Evolutionary conservation across 352 stramenopile genomes (phyloP), one percentile per base, ranked within the genome.

Genomic region (Pythium periplocum): DNA sequence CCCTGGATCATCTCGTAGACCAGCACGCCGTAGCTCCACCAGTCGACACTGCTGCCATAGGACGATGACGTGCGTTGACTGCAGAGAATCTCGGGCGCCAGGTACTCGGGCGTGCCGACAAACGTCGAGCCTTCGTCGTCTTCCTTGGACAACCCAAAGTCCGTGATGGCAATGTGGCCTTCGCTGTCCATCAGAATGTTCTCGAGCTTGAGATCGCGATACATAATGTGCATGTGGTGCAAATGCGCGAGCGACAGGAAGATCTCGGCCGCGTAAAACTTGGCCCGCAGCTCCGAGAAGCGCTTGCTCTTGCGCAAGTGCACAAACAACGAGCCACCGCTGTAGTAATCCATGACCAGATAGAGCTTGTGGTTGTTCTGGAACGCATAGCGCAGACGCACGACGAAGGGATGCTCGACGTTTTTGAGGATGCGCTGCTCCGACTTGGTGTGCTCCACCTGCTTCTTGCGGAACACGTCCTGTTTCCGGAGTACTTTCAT

Each of bases 291-390:
- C 48, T 94, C 83, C 4, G 59, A 57, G 41, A 96, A 93, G 6
- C 66, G 66, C 54, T 87, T 84, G 52, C 71, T 70, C 50, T 93
- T 93, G 51, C 77, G 76, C 51, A 96, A 41, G 60, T 96, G 87
- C 38, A 90, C 73, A 60, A 93, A 93, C 30, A 96, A 64, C 55
- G 80, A 90, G 12, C 87, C 87, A 33, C 87, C 86, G 42, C 69
- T 78, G 69, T 90, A 95, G 64, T 96, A 96, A 46, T 96, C 87
- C 77, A 96, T 90, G 6, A 96, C 84, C 12, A 96, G 49, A 48
- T 95, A 94, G 37, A 96, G 60, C 57, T 95, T 95, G 63, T 92
- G 71, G 34, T 89, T 59, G 53, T 90, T 93, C 66, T 96, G 87
- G 67, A 96, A 96, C 2, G 85, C 83, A 61, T 93, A 95, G 32